Evolutionary conservation across 768 basidiomycete species (phyloP), one percentile per base, ranked within the genome.

Genomic region (Coprinellus micaceus): DNA sequence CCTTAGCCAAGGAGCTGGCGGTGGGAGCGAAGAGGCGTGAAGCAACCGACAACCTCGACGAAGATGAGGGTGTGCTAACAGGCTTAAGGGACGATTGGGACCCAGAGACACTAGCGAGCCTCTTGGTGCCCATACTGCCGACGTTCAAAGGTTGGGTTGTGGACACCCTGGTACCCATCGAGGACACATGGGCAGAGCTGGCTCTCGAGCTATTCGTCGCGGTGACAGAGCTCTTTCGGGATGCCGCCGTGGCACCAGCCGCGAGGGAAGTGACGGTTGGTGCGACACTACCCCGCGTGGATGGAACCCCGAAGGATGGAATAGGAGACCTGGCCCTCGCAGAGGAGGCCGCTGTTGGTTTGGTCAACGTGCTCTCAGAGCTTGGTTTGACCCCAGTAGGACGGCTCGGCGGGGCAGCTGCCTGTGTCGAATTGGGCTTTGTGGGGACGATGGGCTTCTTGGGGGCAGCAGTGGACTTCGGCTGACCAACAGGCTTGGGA

Each of bases 1-100:
- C 74, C 72, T 84, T 88, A 2, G 89, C 89, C 22, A 90, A 71
- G 1, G 89, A 91, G 62, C 88, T 89, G 1, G 85, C 88, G 0
- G 89, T 91, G 0, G 89, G 89, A 0, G 88, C 88, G 50, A 87
- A 71, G 12, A 91, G 73, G 36, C 84, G 79, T 2, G 77, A 79
- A 2, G 70, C 64, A 4, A 62, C 62, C 1, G 71, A 69, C 1
- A 67, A 59, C 39, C 67, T 63, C 4, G 69, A 70, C 1, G 82
- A 81, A 6, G 71, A 70, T 0, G 71, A 62, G 6, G 62, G 63
- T 26, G 56, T 53, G 51, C 40, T 48, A 1, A 43, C 37, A 1
- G 54, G 25, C 22, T 43, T 15, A 10, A 29, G 19, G 11, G 50
- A 40, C 5, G 62, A 48, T 3, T 69, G 67, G 15, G 58, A 58